Evolutionary conservation across 139 green algal species (phyloP), one percentile per base, ranked within the genome.

Genomic region (Spirogloea muscicola): DNA sequence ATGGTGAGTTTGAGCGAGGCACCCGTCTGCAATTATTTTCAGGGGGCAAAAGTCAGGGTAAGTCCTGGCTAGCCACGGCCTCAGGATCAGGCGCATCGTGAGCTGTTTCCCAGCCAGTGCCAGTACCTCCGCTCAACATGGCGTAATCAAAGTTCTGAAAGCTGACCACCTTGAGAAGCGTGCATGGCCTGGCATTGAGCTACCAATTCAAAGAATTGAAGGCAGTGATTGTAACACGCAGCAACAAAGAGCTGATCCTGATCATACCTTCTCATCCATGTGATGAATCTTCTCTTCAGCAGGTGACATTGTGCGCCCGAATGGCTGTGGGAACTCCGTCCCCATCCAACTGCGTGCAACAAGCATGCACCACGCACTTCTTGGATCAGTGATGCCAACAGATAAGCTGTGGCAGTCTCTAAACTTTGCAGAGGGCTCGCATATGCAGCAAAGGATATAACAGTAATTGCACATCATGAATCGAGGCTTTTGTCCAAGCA

Each of bases 1-100:
- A 96, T 91, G 7, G 87, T 93, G 73, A 96, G 88, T 86, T 96
- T 96, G 39, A 96, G 81, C 0, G 84, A 91, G 6, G 91, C 90
- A 27, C 91, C 91, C 0, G 91, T 96, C 58, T 85, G 83, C 72
- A 89, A 84, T 43, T 92, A 87, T n/a, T n/a, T n/a, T n/a, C n/a
- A n/a, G n/a, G n/a, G n/a, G n/a, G n/a, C n/a, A n/a, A n/a, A n/a
- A n/a, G n/a, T n/a, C n/a, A n/a, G n/a, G n/a, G n/a, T n/a, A n/a
- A n/a, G n/a, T n/a, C n/a, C n/a, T n/a, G n/a, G n/a, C n/a, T n/a
- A n/a, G n/a, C n/a, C n/a, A n/a, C n/a, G n/a, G n/a, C n/a, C n/a
- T n/a, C n/a, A n/a, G n/a, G n/a, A n/a, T n/a, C n/a, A n/a, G n/a
- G n/a, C n/a, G n/a, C n/a, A n/a, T n/a, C n/a, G n/a, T n/a, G n/a